Base-by-base conservation (phyloP, 805 yeast species). In the Pichia exigua region DNA sequence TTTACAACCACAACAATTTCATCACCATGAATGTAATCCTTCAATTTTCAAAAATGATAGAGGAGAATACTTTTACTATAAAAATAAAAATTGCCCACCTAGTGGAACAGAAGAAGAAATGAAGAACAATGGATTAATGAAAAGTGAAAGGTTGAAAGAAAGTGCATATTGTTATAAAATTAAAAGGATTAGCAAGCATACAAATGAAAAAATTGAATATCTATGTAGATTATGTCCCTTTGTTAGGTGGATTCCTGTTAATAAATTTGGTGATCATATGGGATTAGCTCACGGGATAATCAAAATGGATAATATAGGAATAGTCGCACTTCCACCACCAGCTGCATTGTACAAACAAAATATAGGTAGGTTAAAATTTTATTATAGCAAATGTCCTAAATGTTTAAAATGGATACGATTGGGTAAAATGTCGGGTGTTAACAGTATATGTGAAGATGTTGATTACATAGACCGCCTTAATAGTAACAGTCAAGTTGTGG, bases 221-320 rank as follows among this genome's bases (percentile, higher is more conserved):
- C 43, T 59, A 11, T 62, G 65, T 44, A 42, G 64, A 28, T 46
- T 61, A 54, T 62, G 65, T 26, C 53, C 56, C 2, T 57, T 56
- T 42, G 51, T 53, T 27, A 49, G 50, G 42, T 62, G 65, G 65
- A 50, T 62, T 21, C 47, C 49, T 5, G 13, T 27, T 7, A 17
- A 30, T 1, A 24, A 32, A n/a, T 57, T 56, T 18, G 15, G 28
- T 2, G 52, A 58, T 21, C 66, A 63, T 47, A 50, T 63, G 55
- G 43, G 55, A 7, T n/a, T 55, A 22, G 61, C 64, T 1, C 66
- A 63, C 46, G 66, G 66, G 4, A 49, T 63, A 6, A 47, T 62
- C 2, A 28, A 27, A 2, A 17, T 47, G 10, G 43, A 47, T 1
- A 44, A 47, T 2, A 4, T 26, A 3, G 44, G 35, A 17, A 47